Evolutionary conservation across 192 early-diverging fungal species (phyloP), one percentile per base, ranked within the genome.

Genomic region (Jimgerdemannia lactiflua): DNA sequence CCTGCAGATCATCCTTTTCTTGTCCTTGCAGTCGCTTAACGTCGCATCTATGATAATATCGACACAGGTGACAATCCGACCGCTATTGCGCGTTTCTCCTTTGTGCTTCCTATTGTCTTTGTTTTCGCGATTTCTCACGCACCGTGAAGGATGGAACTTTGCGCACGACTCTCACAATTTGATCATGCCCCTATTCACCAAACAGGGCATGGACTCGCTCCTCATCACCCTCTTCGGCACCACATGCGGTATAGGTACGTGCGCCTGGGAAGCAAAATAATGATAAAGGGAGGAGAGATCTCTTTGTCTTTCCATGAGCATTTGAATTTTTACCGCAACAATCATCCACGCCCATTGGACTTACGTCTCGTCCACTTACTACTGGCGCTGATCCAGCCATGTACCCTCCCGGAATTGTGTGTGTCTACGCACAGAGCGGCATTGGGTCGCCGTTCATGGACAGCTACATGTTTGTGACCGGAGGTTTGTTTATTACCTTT

Each of bases 1-100:
- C 11, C 85, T 92, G 67, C 91, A 93, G 71, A 42, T 90, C 40
- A 78, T 90, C 42, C 80, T 93, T 64, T 94, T 86, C 74, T 81
- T 92, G 1, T 86, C 91, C 18, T 79, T 94, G 70, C 91, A 93
- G 80, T 88, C 88, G 6, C 86, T 91, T 72, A 93, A 86, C 76
- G 86, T 94, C 67, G 88, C 91, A 9, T 91, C 89, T 20, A 91
- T 94, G 65, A 89, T 93, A 39, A 75, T 88, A 43, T 89, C 91
- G 29, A 81, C 90, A 8, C 93, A 94, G 81, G 88, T 89, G 64
- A 71, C 18, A 17, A 10, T 18, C 14, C 14, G 70, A 7, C 4
- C 73, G 43, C 1, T 14, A 39, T 29, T 8, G 49, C 9, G 78
- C 3, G 11, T 73, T 18, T 39, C 39, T 39, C 6, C 7, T 42